Base-by-base conservation (phyloP, 192 early-diverging fungal genomes). In the Podochytrium sp. region DNA sequence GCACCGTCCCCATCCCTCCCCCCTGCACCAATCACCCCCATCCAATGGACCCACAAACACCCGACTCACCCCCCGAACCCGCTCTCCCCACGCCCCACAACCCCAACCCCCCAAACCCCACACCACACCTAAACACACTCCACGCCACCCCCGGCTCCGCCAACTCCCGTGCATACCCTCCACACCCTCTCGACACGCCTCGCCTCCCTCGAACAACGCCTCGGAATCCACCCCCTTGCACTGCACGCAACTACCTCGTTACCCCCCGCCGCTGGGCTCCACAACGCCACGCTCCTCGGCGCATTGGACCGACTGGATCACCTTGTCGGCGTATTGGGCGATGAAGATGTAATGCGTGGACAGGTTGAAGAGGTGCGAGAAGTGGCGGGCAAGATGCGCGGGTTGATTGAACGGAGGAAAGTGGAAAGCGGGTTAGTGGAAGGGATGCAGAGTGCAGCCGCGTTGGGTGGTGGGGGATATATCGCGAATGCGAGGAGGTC, bases 271-370 rank as follows among this genome's bases (percentile, higher is more conserved):
- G 64, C 49, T n/a, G 10, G 16, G 18, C 42, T 29, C n/a, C 32
- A 51, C 10, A 69, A 16, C 52, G 51, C 12, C 50, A 51, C 27
- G 12, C 32, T 69, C 7, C 5, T 69, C 50, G 66, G 66, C 2
- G 66, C 66, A 7, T 41, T 69, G 34, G 66, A 69, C 29, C 33
- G 40, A 25, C 37, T 69, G 14, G 66, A 69, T 39, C 66, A 69
- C 30, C 66, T 55, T n/a, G 27, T 69, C 6, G 51, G 7, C 7
- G 29, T 69, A 34, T 27, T 69, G 20, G 39, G 7, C 27, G 66
- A 69, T 29, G 16, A 18, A 33, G 7, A 18, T 52, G 50, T 69
- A 4, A 38, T 69, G 66, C 16, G 23, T 12, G 23, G 47, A 7
- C 18, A 37, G 10, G 18, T 34, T 3, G 35, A 16, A 30, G 66